Evolutionary conservation across 2,329 filamentous ascomycete genomes (phyloP).

Genomic region (Paraphaeosphaeria minitans): DNA sequence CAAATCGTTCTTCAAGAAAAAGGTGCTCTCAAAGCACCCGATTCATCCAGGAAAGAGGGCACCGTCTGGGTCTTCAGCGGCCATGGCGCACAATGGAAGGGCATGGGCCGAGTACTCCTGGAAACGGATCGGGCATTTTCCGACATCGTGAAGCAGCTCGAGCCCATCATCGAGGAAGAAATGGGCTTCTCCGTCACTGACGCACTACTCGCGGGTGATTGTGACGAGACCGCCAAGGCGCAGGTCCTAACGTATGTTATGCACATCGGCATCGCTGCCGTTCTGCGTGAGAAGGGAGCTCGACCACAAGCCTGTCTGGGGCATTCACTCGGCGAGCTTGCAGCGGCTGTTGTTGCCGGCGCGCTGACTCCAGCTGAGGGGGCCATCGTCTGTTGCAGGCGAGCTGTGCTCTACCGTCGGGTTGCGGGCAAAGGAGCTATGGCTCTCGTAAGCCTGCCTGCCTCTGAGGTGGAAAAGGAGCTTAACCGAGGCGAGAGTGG

Average conservation of each 20-base stretch:
- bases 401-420: slow-evolving; percentile 36
- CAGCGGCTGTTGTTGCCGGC: slow-evolving; percentile 45
- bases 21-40: not conserved
- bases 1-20: not conserved
- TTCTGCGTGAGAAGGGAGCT: not conserved
- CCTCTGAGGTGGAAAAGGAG: slow-evolving; percentile 27
- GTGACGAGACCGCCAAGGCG: not conserved
- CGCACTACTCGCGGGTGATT: not conserved
- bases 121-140: slow-evolving; percentile 21
- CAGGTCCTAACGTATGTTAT: slow-evolving; percentile 4
- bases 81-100: slow-evolving; percentile 34
- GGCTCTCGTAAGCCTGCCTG: slow-evolving; percentile 40
- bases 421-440: slow-evolving; percentile 36
- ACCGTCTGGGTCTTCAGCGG: slow-evolving; percentile 43
- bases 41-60: not conserved
- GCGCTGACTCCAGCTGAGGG: slow-evolving; percentile 42
- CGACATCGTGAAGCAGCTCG: not conserved
- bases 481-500: slow-evolving; percentile 15
- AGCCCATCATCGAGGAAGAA: not conserved
- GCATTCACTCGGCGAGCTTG: slow-evolving; percentile 12
- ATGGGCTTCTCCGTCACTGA: not conserved
- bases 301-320: not conserved
- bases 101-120: slow-evolving; percentile 10
- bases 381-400: slow-evolving; percentile 36
- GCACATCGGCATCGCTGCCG: not conserved